Evolutionary conservation across 257 asterid species (phyloP), one percentile per base, ranked within the genome.

Genomic region (Solanum clarkiae): DNA sequence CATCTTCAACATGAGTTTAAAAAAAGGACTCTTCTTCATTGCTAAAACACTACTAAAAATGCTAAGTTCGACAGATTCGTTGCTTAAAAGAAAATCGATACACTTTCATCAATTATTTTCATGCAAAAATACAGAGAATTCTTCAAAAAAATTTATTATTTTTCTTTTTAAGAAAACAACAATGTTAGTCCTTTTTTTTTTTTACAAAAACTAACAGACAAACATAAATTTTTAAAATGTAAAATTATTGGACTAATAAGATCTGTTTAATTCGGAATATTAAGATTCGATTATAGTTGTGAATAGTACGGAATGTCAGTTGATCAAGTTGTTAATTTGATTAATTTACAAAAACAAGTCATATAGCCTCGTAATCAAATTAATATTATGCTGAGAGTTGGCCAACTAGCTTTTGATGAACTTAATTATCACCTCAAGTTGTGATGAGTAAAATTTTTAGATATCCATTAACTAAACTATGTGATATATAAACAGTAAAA

Each of bases 321-420:
- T 85, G 88, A 85, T 85, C 89, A 59, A 86, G 84, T 84, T 85
- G 88, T 66, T 75, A 74, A 86, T 80, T 85, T 84, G 68, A 89
- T 74, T 60, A 83, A 86, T 82, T 51, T 77, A 14, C 63, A 16
- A 45, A 51, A 77, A 77, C 42, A 36, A 36, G 6, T 36, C 36
- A 32, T 32, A 32, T 32, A 2, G 36, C 36, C 36, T 32, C 36
- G 36, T 32, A 32, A 32, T 16, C 82, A 77, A 77, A 69, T 32
- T 16, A 84, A 53, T 74, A 81, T 47, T 55, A 15, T 84, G 69
- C 79, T 72, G 74, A 87, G 57, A 70, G 49, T 10, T 54, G 42
- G 80, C 74, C 75, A 26, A 80, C 82, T 77, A 77, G 82, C 82
- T 77, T 53, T 16, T 77, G 44, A 16, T 24, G 79, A 2, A 70